phyloP scores from a whole-genome alignment of 1,284 basidiomycete genomes.

The Cryptococcus sp. region DNA sequence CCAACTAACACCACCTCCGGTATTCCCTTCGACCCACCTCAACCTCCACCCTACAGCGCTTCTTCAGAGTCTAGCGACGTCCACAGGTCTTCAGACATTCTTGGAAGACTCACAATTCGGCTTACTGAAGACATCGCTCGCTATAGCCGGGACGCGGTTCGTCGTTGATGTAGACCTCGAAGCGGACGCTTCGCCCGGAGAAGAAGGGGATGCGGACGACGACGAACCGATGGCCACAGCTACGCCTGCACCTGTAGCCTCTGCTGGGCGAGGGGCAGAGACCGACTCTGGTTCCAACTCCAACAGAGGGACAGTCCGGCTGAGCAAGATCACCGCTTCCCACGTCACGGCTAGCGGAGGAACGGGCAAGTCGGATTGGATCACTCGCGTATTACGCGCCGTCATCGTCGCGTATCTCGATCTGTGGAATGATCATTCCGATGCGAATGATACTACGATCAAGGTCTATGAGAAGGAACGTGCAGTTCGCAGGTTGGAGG shows the following conservation, averaged over 20 bases:
- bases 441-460: background rate
- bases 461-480: conserved; percentile 7
- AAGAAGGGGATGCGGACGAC: conserved; percentile 28
- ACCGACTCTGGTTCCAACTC: background rate
- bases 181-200: conserved; percentile 25
- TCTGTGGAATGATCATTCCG: conserved; percentile 27
- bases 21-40: conserved; percentile 21
- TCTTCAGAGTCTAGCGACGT: conserved; percentile 30
- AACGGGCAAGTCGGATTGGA: conserved; percentile 38
- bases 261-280: background rate
- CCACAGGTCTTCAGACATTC: conserved; percentile 40
- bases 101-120: conserved; percentile 50
- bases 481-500: background rate
- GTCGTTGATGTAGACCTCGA: conserved; percentile 50
- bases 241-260: background rate
- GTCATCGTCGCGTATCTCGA: conserved; percentile 33
- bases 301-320: conserved; percentile 25
- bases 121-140: conserved; percentile 37
- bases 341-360: conserved; percentile 33
- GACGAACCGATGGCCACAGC: conserved; percentile 5
- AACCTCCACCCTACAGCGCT: conserved; percentile 32
- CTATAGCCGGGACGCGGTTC: conserved; percentile 43
- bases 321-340: conserved; percentile 38
- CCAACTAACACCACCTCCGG: background rate
- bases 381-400: conserved; percentile 22